Base-by-base conservation (phyloP, 2,329 filamentous ascomycete species). In the Botrytis deweyae region DNA sequence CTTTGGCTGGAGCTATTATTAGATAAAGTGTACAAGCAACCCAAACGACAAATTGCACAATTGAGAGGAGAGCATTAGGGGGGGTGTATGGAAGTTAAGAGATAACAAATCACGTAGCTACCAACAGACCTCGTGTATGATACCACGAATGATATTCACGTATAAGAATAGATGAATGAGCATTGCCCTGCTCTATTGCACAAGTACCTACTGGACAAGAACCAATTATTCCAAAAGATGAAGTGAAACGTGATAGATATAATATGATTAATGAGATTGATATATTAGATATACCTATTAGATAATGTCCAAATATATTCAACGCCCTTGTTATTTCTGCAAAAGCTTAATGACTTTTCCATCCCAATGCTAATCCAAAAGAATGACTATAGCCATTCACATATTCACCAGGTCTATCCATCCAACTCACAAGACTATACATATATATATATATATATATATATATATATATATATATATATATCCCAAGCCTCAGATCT, bases 1-100 rank as follows among this genome's bases (percentile, higher is more conserved):
- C 87, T 74, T 86, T 99, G 81, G 91, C 91, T 84, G 91, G 90
- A 58, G 96, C 93, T 76, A 89, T 90, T 77, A 93, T 98, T 76
- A 89, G 94, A 87, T 98, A 92, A 68, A 77, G 59, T 59, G 22
- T 16, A 38, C 33, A 33, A 36, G 20, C 22, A 16, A 59, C 9
- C 9, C 10, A 46, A 55, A 67, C 16, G 10, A 36, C n/a, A n/a
- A 55, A 55, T 8, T 29, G 46, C 4, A 67, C 16, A 55, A 22
- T 29, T 36, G 46, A 55, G 49, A 36, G 46, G 46, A 55, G 49
- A 36, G 36, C 36, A 55, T 55, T 6, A 25, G 22, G 16, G 18
- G 16, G 22, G 16, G 18, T 40, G 16, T 36, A 55, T 22, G 16
- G 46, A 36, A 52, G 33, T 40, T 29, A 6, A 10, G 46, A 40